These are phyloP conservation scores for Nelumbo lutea DNA, from an alignment of 164 flowering plant genomes.

Conservation along the genomic window DNA sequence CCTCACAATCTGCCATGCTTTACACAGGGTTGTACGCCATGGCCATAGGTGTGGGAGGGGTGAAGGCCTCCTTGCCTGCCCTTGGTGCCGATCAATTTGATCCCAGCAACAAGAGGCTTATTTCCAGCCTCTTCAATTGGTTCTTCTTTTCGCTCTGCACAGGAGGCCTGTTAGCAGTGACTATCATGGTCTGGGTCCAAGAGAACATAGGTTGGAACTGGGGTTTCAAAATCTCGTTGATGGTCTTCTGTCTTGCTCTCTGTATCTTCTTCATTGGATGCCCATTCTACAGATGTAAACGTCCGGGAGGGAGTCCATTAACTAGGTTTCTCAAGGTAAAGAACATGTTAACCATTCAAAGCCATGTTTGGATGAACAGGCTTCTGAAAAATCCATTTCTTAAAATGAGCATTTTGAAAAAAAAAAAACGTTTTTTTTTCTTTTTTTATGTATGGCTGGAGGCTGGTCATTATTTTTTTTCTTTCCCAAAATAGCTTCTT, in stretches of 20 bases:
- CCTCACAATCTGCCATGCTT: slow-evolving; percentile 18
- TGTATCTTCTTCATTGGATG: slow-evolving; percentile 14
- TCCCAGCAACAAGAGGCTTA: slow-evolving; percentile 14
- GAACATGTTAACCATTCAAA: neutral
- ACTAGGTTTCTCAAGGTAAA: slow-evolving; percentile 18
- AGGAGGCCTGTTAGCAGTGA: slow-evolving; percentile 24
- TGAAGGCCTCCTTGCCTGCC: slow-evolving; percentile 26
- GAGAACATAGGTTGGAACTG: slow-evolving; percentile 31
- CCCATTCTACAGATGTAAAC: slow-evolving; percentile 11
- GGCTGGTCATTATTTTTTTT: neutral
- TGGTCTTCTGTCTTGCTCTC: slow-evolving; percentile 15
- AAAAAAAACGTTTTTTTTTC: too few species aligned
- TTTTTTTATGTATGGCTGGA: too few species aligned
- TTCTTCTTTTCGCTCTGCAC: slow-evolving; percentile 23
- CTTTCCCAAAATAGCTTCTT: slow-evolving; percentile 12
- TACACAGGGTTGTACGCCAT: slow-evolving; percentile 25
- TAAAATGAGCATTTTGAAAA: too few species aligned
- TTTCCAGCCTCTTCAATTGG: slow-evolving; percentile 30
- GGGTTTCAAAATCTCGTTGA: slow-evolving; percentile 13
- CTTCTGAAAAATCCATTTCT: too few species aligned
- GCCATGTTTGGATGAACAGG: too few species aligned
- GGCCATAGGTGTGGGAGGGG: slow-evolving; percentile 27
- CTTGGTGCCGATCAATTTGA: slow-evolving; percentile 35
- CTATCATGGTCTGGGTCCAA: slow-evolving; percentile 29
- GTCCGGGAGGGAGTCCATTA: slow-evolving; percentile 19